Evolutionary conservation across 2,329 filamentous ascomycete species (phyloP), one percentile per base, ranked within the genome.

Genomic region (Arthrobotrys megalospora): DNA sequence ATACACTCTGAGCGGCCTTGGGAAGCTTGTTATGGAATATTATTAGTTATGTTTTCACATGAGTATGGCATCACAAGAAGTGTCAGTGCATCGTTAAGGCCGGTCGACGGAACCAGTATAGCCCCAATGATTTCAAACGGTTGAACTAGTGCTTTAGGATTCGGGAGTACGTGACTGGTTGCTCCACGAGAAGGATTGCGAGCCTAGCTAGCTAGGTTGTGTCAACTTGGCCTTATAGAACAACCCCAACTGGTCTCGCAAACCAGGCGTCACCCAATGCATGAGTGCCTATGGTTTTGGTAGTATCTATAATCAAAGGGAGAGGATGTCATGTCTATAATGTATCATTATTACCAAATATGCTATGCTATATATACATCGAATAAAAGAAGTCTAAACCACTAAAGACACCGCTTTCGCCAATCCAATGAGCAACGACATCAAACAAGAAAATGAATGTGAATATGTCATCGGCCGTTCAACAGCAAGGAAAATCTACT

Each of bases 341-440:
- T 14, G 3, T 58, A 24, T 58, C 55, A 60, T 67, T 53, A 67
- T 14, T 38, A 41, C 16, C 21, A 38, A 50, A 12, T 41, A 41
- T 67, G 28, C 47, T 67, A 67, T 41, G 63, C 63, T 67, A 53
- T 67, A 67, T 67, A 16, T 43, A 53, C 63, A 67, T 8, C 24
- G 63, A 60, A 60, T 60, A 3, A 41, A 24, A 43, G 38, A 43
- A 6, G 34, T 36, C 19, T 19, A 19, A 47, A 53, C 38, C 7
- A 32, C 24, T 16, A 38, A 38, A 63, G 45, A 48, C 41, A 64
- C 47, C 32, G 43, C 47, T 53, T 52, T 64, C 60, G 60, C 60
- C 63, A 41, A 66, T 41, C 45, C 32, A 66, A 45, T 19, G 7
- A 28, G 8, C n/a, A 16, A 36, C n/a, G 32, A 38, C n/a, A 53